Conservation (phyloP, 2,329 filamentous ascomycete species). For the Nakataea oryzae region DNA sequence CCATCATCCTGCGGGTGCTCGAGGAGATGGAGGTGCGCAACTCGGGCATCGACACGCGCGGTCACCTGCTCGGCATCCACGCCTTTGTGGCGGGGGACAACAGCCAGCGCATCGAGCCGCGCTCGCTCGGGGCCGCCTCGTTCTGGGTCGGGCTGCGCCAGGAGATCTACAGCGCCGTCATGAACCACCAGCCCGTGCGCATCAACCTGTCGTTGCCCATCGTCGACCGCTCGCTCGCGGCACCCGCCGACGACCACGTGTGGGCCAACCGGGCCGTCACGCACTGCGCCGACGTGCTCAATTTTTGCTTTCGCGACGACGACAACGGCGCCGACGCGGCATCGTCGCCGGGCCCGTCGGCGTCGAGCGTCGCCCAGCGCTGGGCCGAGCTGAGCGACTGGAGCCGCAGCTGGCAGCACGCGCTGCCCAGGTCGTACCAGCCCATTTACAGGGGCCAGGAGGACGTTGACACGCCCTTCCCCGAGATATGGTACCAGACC, state of each 20-base stretch:
- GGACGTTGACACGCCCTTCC: slow-evolving; percentile 33
- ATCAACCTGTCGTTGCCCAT: slow-evolving; percentile 39
- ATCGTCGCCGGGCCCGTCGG: too few relatives aligned
- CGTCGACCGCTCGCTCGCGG: slow-evolving; percentile 35
- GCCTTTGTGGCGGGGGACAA: slow-evolving; percentile 32
- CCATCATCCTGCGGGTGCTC: slow-evolving; percentile 44
- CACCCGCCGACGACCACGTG: slow-evolving; percentile 35
- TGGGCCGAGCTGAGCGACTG: slow-evolving; percentile 36
- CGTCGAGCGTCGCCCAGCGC: slow-evolving; percentile 5
- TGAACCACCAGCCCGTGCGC: slow-evolving; percentile 32
- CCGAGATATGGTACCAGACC: slow-evolving; percentile 45
- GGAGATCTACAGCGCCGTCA: slow-evolving; percentile 47
- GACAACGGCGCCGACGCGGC: slow-evolving; percentile 5
- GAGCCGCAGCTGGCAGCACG: slow-evolving; percentile 32
- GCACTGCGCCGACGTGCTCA: slow-evolving; percentile 52
- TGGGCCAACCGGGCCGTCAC: slow-evolving; percentile 54
- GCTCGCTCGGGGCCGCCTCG: slow-evolving; percentile 36
- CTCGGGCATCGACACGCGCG: slow-evolving; percentile 32
- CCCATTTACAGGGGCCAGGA: slow-evolving; percentile 38
- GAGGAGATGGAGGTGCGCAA: slow-evolving; percentile 41
- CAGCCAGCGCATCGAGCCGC: slow-evolving; percentile 24
- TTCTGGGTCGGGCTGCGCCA: slow-evolving; percentile 49
- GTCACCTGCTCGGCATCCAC: slow-evolving; percentile 34
- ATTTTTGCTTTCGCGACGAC: slow-evolving; percentile 46
- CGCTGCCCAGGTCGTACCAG: slow-evolving; percentile 39